These are phyloP conservation scores for Paulownia fortunei DNA, from an alignment of 257 asterid species.

Conservation along the genomic window DNA sequence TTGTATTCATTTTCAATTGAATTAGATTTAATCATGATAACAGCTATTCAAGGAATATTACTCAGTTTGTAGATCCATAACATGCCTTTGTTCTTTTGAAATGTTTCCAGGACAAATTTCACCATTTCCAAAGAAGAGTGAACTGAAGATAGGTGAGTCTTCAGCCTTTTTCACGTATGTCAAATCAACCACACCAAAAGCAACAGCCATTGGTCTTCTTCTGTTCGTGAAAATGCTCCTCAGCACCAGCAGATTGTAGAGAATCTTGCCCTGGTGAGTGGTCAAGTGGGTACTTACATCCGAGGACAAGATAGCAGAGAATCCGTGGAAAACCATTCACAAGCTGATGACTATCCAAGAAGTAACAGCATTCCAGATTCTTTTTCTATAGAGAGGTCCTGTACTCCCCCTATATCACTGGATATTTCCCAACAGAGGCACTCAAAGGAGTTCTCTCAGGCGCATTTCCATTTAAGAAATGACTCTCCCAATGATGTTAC, in stretches of 20 bases:
- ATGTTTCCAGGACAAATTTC: slow-evolving; percentile 56
- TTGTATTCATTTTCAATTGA: slow-evolving; percentile 7
- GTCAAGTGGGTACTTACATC: slow-evolving; percentile 40
- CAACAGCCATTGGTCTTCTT: slow-evolving; percentile 43
- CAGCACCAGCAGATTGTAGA: slow-evolving; percentile 38
- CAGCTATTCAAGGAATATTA: not conserved
- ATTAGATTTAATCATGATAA: not conserved
- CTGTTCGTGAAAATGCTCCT: slow-evolving; percentile 40
- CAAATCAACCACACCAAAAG: slow-evolving; percentile 61
- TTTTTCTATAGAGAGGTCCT: slow-evolving; percentile 52
- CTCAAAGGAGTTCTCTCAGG: slow-evolving; percentile 55
- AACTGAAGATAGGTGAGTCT: slow-evolving; percentile 83
- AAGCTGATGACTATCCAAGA: slow-evolving; percentile 56
- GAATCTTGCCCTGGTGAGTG: slow-evolving; percentile 33
- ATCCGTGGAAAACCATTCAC: slow-evolving; percentile 42
- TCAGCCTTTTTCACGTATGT: slow-evolving; percentile 96
- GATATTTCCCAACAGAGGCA: slow-evolving; percentile 57
- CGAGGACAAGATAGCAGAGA: slow-evolving; percentile 41
- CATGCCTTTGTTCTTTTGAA: slow-evolving; percentile 7
- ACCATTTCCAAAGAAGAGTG: slow-evolving; percentile 67
- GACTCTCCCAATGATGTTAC: slow-evolving; percentile 49
- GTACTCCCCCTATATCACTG: slow-evolving; percentile 59
- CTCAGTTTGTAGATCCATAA: not conserved
- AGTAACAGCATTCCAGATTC: slow-evolving; percentile 52
- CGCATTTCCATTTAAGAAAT: slow-evolving; percentile 47